Base-by-base conservation (phyloP, 495 filamentous ascomycete genomes). In the Penicillium angulare region DNA sequence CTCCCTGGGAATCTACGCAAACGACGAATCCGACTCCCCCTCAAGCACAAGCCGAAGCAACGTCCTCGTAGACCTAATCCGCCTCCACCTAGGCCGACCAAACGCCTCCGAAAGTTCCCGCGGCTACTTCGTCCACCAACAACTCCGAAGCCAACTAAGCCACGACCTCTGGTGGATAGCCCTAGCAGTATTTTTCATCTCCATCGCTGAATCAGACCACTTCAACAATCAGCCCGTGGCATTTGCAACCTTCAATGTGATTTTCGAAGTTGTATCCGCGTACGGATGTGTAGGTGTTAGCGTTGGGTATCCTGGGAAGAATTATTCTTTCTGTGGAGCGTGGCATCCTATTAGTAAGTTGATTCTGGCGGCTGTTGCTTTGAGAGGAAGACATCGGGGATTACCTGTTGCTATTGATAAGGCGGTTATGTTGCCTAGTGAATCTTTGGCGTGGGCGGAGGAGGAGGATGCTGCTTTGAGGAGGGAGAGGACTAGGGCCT, bases 121-220 rank as follows among this genome's bases (percentile, higher is more conserved):
- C 46, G 64, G 72, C 40, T 80, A 80, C 53, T 86, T 85, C 59
- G 69, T 85, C 7, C 79, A 74, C 46, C 74, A 80, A 55, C 74
- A 95, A 52, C 76, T 96, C 8, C 83, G 86, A 27, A 84, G 85
- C 26, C 89, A 95, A 60, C 80, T 95, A 7, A 84, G 87, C 27
- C 89, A 95, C 67, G 91, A 96, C 58, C 66, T 92, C 3, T 95
- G 89, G 89, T 92, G 85, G 84, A 79, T 96, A 12, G 84, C 85
- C 0, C 65, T 90, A 3, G 88, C 88, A 3, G 74, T 86, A 4
- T 71, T 90, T 17, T 73, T 89, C 50, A 90, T 96, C 59, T 75
- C 82, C 40, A 86, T 86, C 53, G 84, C 86, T 47, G 90, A 95
- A 60, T 81, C 82, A 3, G 68, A 70, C 42, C 76, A 87, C 52